Evolutionary conservation across 208 protist genomes (phyloP), one percentile per base, ranked within the genome.

Genomic region (Trypanosoma avium): DNA sequence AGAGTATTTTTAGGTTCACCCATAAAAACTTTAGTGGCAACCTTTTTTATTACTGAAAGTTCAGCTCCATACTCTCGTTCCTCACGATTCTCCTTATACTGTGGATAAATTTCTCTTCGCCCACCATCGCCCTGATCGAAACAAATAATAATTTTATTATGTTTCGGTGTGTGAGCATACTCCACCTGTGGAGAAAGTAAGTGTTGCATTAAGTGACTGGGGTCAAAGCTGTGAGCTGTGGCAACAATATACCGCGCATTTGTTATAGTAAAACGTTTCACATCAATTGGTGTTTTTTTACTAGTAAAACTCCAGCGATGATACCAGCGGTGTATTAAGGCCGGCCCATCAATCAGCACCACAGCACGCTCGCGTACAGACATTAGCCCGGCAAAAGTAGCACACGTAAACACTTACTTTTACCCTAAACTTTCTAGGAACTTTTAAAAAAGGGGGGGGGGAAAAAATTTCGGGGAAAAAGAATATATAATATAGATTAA

Each of bases 51-150:
- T 24, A 92, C 36, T 29, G 62, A 30, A 26, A 96, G 72, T 74
- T 92, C 80, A 15, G 77, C 63, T 24, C 60, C 69, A 13, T 70
- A 54, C 47, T 82, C 70, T 6, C 77, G 70, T 5, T 65, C 35
- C 2, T 52, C 27, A 9, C 90, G 74, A 56, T 91, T 91, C 56
- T 77, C 76, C 53, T 96, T 96, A 72, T 96, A 96, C 36, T 84
- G 70, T 0, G 76, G 52, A 73, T 84, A 96, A 9, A 96, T 62
- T 35, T 82, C 70, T 4, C 81, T 65, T 19, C 90, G 79, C 9
- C 90, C 90, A n/a, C 90, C 90, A 69, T 96, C 90, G 12, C 90
- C 90, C n/a, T 93, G 80, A 57, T 96, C 90, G 63, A 96, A 96
- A 67, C 79, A 96, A 17, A 93, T 67, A 43, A 95, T 79, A 15